Percentiles rank a stretch among this genome's conserved stretches.
Conservation (phyloP, 768 basidiomycete species). For the Obba rivulosa region DNA sequence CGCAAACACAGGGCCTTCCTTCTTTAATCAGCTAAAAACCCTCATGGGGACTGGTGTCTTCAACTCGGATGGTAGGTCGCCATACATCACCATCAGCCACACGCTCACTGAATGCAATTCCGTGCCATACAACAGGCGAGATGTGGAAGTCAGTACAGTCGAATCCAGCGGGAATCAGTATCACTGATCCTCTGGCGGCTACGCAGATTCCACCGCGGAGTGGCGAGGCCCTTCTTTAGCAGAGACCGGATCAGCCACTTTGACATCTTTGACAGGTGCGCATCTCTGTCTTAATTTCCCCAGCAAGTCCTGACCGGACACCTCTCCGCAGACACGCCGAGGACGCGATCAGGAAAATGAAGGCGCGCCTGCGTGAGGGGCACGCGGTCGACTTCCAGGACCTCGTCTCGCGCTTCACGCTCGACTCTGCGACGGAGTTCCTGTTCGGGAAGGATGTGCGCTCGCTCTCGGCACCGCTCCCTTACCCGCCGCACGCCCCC, state of each 20-base stretch:
- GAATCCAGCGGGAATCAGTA: not conserved
- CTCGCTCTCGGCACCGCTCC: conserved; percentile 31
- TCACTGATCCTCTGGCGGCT: not conserved
- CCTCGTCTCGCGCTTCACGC: conserved; percentile 39
- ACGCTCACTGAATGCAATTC: not conserved
- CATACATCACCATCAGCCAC: not conserved
- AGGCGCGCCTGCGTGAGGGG: conserved; percentile 28
- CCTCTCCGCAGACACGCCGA: not conserved
- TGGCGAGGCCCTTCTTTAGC: conserved; percentile 67
- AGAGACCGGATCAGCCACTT: conserved; percentile 22
- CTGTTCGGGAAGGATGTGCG: conserved; percentile 40
- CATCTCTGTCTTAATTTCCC: not conserved
- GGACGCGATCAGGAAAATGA: conserved; percentile 18
- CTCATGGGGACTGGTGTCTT: conserved; percentile 33
- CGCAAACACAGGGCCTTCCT: conserved; percentile 9
- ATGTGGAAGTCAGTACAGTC: conserved; percentile 32
- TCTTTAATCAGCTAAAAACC: conserved; percentile 22
- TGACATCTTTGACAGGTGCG: conserved; percentile 20
- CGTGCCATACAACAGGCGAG: conserved; percentile 21
- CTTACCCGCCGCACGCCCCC: conserved; percentile 29
- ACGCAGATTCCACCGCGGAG: conserved; percentile 37
- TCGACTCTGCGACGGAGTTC: conserved; percentile 53
- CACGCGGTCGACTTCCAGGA: conserved; percentile 39
- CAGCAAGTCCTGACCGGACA: not conserved
- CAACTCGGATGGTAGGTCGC: conserved; percentile 33